phyloP scores from a whole-genome alignment of 2,329 filamentous ascomycete genomes.

The Metarhizium brunneum region DNA sequence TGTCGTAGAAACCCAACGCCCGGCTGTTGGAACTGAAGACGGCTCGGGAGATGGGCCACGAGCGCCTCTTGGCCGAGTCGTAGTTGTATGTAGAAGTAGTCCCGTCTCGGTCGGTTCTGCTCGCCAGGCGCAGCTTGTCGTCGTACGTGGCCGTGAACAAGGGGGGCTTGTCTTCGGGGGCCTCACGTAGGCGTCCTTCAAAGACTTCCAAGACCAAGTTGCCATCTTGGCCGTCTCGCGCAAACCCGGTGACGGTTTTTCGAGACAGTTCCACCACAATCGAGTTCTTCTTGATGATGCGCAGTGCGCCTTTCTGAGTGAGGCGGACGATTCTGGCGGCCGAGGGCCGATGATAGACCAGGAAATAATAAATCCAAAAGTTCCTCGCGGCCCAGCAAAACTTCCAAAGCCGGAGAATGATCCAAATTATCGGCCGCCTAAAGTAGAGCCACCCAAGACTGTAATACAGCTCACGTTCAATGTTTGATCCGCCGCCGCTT shows the following conservation, averaged over 20 bases:
- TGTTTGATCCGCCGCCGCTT: slow-evolving; percentile 22
- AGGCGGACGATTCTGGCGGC: slow-evolving; percentile 22
- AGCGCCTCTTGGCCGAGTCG: slow-evolving; percentile 5
- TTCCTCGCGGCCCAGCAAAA: slow-evolving; percentile 22
- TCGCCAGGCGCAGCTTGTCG: slow-evolving; percentile 16
- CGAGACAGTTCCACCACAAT: background rate
- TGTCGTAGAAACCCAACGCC: background rate
- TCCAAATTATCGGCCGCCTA: slow-evolving; percentile 13
- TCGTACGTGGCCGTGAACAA: slow-evolving; percentile 19
- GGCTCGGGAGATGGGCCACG: background rate
- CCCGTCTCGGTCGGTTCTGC: slow-evolving; percentile 13
- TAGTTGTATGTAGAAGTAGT: slow-evolving; percentile 19
- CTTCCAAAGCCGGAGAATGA: slow-evolving; percentile 21
- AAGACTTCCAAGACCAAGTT: slow-evolving; percentile 20
- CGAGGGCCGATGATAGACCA: slow-evolving; percentile 23
- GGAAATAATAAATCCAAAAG: slow-evolving; percentile 20
- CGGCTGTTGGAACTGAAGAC: background rate
- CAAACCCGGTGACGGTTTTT: background rate
- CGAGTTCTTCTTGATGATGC: slow-evolving; percentile 16
- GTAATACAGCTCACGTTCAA: slow-evolving; percentile 27
- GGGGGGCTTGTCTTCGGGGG: slow-evolving; percentile 12
- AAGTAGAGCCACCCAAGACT: slow-evolving; percentile 17
- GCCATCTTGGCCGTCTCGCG: background rate
- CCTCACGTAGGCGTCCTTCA: slow-evolving; percentile 14
- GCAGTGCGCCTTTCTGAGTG: slow-evolving; percentile 20